phyloP scores from a whole-genome alignment of 176 grass and related monocot genomes.

The Zea luxurians region DNA sequence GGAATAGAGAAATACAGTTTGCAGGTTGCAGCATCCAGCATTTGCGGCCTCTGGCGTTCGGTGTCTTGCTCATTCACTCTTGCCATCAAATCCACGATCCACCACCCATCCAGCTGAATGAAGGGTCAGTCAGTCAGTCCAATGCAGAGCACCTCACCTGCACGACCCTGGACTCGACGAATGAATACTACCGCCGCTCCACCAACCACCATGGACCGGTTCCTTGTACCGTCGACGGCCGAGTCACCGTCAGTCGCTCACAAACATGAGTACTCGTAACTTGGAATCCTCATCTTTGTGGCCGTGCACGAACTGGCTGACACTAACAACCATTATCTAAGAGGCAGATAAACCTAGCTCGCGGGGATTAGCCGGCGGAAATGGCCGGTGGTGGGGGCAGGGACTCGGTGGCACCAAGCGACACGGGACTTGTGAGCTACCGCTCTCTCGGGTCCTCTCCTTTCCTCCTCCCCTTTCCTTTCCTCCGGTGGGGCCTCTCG shows the following conservation, averaged over 20 bases:
- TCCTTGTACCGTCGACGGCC: slow-evolving; percentile 24
- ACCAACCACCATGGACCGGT: slow-evolving; percentile 19
- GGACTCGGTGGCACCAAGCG: slow-evolving; percentile 44
- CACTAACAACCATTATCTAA: slow-evolving; percentile 42
- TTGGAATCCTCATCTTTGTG: slow-evolving; percentile 52
- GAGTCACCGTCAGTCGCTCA: not conserved
- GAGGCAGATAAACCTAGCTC: slow-evolving; percentile 30
- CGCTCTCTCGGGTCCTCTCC: slow-evolving; percentile 24
- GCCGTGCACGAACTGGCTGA: slow-evolving; percentile 44
- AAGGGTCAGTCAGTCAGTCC: slow-evolving; percentile 16
- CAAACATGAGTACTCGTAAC: slow-evolving; percentile 37
- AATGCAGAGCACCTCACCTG: not conserved
- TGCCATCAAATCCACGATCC: slow-evolving; percentile 29
- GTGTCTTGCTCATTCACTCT: slow-evolving; percentile 35
- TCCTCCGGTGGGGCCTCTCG: slow-evolving; percentile 26
- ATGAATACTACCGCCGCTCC: too few species aligned
- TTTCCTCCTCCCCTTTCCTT: too few species aligned
- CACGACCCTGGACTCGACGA: too few species aligned
- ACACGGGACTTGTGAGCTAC: slow-evolving; percentile 63
- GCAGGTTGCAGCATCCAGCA: slow-evolving; percentile 43
- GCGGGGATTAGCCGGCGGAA: not conserved
- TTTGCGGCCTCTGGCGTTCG: slow-evolving; percentile 22
- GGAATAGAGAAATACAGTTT: slow-evolving; percentile 36
- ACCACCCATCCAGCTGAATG: not conserved
- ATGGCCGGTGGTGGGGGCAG: slow-evolving; percentile 16